Base-by-base conservation (phyloP, 805 yeast genomes). In the Vanderwaltozyma polyspora region DNA sequence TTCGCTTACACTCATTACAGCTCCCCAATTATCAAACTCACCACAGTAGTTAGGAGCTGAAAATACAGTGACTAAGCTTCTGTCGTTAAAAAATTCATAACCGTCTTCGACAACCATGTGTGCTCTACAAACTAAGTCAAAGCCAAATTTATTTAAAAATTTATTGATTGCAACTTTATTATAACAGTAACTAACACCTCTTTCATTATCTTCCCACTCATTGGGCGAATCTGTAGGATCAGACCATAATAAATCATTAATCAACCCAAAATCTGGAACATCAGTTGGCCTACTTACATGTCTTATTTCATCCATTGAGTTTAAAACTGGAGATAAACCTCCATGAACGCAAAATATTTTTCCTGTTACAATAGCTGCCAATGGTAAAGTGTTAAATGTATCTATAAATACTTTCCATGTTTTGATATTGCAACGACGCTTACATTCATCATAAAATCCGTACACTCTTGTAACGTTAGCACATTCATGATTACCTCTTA, bases 401-500 rank as follows among this genome's bases (percentile, higher is more conserved):
- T 89, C 97, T 46, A 89, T 75, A 52, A 89, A 89, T 24, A 74
- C 63, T 55, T 86, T 85, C 98, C 98, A 89, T 1, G 86, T 80
- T 56, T 87, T 89, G 49, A 86, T 73, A 52, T 79, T 82, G 49
- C 94, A 75, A 40, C 98, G 68, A 49, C 97, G 73, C 57, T 89
- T 89, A 66, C 98, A 89, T 60, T 89, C 98, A 60, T 89, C 98
- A 57, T 85, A 91, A 53, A 89, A 89, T 2, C 98, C 98, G 59
- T 89, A 89, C 25, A 89, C 94, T 43, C 95, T 73, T 3, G 97
- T 89, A 37, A 89, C 93, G 52, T 83, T 84, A 16, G 97, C 96
- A 59, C 94, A 84, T 63, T 89, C 98, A 62, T 89, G 98, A 60
- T 89, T 89, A n/a, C 98, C 98, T 45, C 98, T 67, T 29, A 89